Percentiles rank a stretch among this genome's conserved stretches.
These are phyloP conservation scores for Backusella tuberculispora DNA, from an alignment of 192 early-diverging fungal genomes.

Conservation along the genomic window DNA sequence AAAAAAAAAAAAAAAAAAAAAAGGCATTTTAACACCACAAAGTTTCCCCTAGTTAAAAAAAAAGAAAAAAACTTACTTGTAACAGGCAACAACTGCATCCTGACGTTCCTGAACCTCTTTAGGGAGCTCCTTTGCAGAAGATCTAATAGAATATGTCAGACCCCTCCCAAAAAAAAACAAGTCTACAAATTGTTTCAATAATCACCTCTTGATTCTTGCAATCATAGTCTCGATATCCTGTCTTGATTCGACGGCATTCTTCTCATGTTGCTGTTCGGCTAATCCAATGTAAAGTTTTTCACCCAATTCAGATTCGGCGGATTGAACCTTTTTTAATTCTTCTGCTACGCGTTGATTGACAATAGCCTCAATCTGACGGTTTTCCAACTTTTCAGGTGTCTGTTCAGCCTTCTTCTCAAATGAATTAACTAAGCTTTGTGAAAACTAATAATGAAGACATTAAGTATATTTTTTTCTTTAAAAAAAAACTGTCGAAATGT, in stretches of 20 bases:
- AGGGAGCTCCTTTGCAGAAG: constrained; percentile 27
- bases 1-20: neutral
- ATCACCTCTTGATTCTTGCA: constrained; percentile 31
- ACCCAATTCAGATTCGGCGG: constrained; percentile 14
- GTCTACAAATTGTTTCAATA: neutral
- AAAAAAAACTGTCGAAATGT: neutral
- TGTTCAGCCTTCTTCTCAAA: constrained; percentile 27
- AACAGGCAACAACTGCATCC: constrained; percentile 35
- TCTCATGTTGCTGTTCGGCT: constrained; percentile 22
- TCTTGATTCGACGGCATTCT: constrained; percentile 19
- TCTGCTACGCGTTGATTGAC: constrained; percentile 32
- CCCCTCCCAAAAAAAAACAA: neutral
- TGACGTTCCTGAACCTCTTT: constrained; percentile 24
- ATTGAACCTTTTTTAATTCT: constrained; percentile 23
- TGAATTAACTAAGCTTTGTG: constrained; percentile 30
- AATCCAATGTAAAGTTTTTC: constrained; percentile 7
- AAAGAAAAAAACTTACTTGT: constrained; percentile 21
- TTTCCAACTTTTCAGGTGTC: constrained; percentile 9
- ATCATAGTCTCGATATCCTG: constrained; percentile 38
- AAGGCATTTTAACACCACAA: no score
- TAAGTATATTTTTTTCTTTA: neutral
- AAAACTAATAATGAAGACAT: constrained; percentile 16
- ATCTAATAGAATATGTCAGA: constrained; percentile 19
- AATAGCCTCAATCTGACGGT: constrained; percentile 33
- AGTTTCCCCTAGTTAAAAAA: no score